phyloP scores from a whole-genome alignment of 2,329 filamentous ascomycete genomes.

The Paecilomyces sp. region DNA sequence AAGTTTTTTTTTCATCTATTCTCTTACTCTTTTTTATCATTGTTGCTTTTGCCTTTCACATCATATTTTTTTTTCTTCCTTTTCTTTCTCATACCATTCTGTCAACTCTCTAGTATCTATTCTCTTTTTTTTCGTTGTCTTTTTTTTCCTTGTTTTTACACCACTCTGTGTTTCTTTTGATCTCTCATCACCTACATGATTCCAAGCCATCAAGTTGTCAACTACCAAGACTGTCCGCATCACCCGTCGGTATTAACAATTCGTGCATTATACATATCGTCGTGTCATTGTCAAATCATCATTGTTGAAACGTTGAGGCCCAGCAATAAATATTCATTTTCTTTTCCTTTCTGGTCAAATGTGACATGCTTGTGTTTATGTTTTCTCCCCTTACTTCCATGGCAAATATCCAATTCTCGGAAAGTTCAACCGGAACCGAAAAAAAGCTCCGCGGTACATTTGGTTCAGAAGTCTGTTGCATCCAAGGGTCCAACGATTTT shows the following conservation, averaged over 20 bases:
- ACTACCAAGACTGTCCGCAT: background rate
- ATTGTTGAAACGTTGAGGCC: background rate
- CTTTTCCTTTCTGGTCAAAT: background rate
- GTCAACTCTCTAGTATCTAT: slow-evolving; percentile 19
- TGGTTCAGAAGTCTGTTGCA: background rate
- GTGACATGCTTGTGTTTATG: background rate
- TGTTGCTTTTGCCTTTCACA: slow-evolving; percentile 9
- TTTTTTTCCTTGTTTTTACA: slow-evolving; percentile 9
- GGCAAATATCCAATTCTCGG: background rate
- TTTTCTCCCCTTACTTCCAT: background rate
- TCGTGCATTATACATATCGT: background rate
- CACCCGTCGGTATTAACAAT: background rate
- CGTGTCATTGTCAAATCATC: background rate
- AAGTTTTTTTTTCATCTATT: slow-evolving; percentile 25
- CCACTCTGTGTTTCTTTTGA: slow-evolving; percentile 13
- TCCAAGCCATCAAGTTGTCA: slow-evolving; percentile 10
- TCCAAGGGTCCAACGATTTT: background rate
- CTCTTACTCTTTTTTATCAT: slow-evolving; percentile 9
- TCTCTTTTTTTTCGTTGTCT: slow-evolving; percentile 7
- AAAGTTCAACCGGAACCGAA: background rate
- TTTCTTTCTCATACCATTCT: slow-evolving; percentile 12
- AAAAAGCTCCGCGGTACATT: background rate
- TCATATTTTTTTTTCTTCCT: slow-evolving; percentile 11
- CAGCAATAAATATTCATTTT: background rate
- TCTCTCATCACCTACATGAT: slow-evolving; percentile 10